A percentile compares a stretch with the other conserved stretches of the same genome.
Evolutionary conservation across 163 green algal genomes (phyloP).

Genomic region (Scenedesmus sp.): DNA sequence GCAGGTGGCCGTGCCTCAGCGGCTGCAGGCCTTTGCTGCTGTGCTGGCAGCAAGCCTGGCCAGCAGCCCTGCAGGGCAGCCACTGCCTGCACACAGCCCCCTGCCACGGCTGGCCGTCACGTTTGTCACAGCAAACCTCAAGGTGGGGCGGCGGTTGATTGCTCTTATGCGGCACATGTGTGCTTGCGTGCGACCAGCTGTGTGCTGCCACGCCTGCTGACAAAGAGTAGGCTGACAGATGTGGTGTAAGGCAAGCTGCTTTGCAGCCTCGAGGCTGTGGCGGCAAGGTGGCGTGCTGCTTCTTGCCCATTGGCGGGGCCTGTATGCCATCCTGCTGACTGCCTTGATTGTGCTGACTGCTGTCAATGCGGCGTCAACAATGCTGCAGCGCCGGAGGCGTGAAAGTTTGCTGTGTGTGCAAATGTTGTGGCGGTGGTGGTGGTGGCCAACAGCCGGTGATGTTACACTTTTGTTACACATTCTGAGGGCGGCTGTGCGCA

Average conservation of each 20-base stretch:
- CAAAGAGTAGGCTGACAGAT: no score
- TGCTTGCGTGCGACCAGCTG: background rate
- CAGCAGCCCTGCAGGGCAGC: background rate
- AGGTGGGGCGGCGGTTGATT: slow-evolving; percentile 49
- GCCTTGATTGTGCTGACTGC: background rate
- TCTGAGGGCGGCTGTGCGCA: slow-evolving; percentile 55
- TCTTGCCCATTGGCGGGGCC: background rate
- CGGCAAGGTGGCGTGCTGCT: no score
- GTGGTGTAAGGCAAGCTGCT: background rate
- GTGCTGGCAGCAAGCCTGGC: slow-evolving; percentile 61
- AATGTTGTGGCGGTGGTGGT: background rate
- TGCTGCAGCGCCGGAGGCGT: background rate
- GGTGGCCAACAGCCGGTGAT: slow-evolving; percentile 62
- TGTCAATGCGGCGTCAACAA: background rate
- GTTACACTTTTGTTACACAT: slow-evolving; percentile 72
- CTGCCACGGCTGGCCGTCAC: slow-evolving; percentile 60
- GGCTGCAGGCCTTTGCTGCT: slow-evolving; percentile 56
- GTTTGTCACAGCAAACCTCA: slow-evolving; percentile 63
- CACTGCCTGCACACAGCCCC: slow-evolving; percentile 40
- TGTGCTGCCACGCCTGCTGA: no score
- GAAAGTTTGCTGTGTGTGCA: background rate
- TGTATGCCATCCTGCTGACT: background rate
- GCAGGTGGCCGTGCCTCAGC: slow-evolving; percentile 22
- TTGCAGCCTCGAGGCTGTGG: background rate
- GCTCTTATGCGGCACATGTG: background rate